Base-by-base conservation (phyloP, 495 filamentous ascomycete species). In the Aspergillus haitiensis region DNA sequence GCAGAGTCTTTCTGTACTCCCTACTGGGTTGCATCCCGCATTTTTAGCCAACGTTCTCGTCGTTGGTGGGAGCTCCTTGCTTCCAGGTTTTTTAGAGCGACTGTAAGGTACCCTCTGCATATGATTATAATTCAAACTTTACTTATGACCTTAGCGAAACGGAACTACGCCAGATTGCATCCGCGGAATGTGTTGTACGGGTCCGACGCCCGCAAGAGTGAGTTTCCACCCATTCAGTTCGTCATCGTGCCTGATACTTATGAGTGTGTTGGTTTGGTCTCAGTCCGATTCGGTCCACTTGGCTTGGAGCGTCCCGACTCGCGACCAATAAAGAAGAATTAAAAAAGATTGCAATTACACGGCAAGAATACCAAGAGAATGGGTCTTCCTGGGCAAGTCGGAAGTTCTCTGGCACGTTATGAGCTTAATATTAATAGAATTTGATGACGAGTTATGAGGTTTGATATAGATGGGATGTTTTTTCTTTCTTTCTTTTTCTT, bases 291-390 rank as follows among this genome's bases (percentile, higher is more conserved):
- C 85, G 82, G 39, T 91, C 84, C 52, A 91, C 88, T 3, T 98
- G 94, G 94, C 70, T 83, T 2, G 95, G 94, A 15, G 95, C 88
- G 13, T 88, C 88, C 27, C 81, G 82, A 39, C 78, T 97, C 52
- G 93, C 91, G 1, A 81, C 71, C 34, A 84, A 94, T 68, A 80
- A 79, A 55, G 80, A 86, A 39, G 71, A 76, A 40, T 64, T 93
- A 48, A 77, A 83, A 59, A 75, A 77, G 40, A 73, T 91, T 10
- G 82, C 84, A 0, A 89, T 97, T 12, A 93, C 89, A 6, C 89
- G 90, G 60, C 82, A 90, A 57, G 92, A 99, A 67, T 98, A 98
- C 71, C 84, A 90, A 51, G 94, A 99, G 71, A 71, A 90, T 69
- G 94, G 94, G 31, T 85, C 85, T 53, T 80, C 75, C 21, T 97